A percentile compares a stretch with the other conserved stretches of the same genome.
phyloP scores from a whole-genome alignment of 2,329 filamentous ascomycete genomes.

The Aspergillus texensis region DNA sequence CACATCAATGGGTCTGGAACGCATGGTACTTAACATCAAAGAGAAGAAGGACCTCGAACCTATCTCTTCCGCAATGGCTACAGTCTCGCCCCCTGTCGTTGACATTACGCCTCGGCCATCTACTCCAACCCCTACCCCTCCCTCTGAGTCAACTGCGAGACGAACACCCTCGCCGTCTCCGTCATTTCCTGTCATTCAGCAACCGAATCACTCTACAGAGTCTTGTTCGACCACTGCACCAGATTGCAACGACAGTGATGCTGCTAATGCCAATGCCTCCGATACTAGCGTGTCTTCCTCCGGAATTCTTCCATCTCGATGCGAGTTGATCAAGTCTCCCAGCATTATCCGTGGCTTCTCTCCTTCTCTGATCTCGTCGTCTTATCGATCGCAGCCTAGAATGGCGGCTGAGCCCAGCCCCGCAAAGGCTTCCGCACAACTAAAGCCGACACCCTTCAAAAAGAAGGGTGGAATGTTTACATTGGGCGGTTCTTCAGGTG shows the following conservation, averaged over 20 bases:
- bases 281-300: conserved; percentile 65
- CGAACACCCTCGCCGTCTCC: conserved; percentile 28
- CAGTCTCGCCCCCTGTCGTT: conserved; percentile 41
- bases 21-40: conserved; percentile 91
- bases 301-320: conserved; percentile 40
- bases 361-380: conserved; percentile 71
- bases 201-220: conserved; percentile 53
- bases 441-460: conserved; percentile 57
- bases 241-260: conserved; percentile 50
- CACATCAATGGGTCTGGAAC: conserved; percentile 87
- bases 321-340: conserved; percentile 59
- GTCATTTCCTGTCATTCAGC: conserved; percentile 29
- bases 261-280: conserved; percentile 48
- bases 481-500: conserved; percentile 83
- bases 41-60: conserved; percentile 73
- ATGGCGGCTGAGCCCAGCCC: conserved; percentile 54
- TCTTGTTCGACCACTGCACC: conserved; percentile 62
- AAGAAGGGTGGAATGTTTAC: conserved; percentile 68
- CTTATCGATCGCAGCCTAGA: conserved; percentile 64
- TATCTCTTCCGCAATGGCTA: conserved; percentile 50
- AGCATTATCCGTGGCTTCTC: conserved; percentile 87
- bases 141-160: conserved; percentile 30
- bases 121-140: conserved; percentile 44
- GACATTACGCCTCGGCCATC: conserved; percentile 49
- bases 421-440: conserved; percentile 64